Evolutionary conservation across 2,329 filamentous ascomycete species (phyloP), one percentile per base, ranked within the genome.

Genomic region (Aspergillus sojae): DNA sequence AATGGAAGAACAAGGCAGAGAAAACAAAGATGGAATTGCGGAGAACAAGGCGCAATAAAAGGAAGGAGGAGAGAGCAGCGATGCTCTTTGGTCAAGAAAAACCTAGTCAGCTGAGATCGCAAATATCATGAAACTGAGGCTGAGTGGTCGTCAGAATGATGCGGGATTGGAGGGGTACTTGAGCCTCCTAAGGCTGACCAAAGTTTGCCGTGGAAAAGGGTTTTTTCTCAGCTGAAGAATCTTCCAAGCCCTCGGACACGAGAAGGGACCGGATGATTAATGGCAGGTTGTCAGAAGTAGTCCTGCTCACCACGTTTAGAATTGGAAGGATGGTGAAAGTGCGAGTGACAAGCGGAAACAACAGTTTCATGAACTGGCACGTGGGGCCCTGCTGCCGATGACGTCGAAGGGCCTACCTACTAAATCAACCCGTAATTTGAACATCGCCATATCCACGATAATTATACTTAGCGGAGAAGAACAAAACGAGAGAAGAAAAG

Each of bases 381-480:
- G 67, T 64, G 66, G 67, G 67, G 60, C 61, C n/a, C 63, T 63
- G 63, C 48, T 14, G n/a, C 48, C 62, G 61, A 74, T 74, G 71
- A 73, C 72, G 71, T 73, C 68, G 70, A 63, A 39, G 16, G 46
- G 12, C 14, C 16, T 59, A 11, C 21, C 16, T 59, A 16, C 34
- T 36, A 36, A 36, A 36, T 16, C 34, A 36, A 36, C 14, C 34
- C 5, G 19, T 57, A 57, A 14, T 28, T 28, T 50, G 5, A 50
- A 28, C 34, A 36, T 14, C 34, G 16, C 34, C 34, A 36, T 36
- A 36, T 16, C 14, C 14, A 16, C 16, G 16, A 36, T 3, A 16
- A 16, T 16, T 36, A 36, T 5, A 6, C 14, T 16, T 36, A 16
- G 34, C 14, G 14, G 12, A 16, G 14, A 16, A 14, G 5, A 16